These are phyloP conservation scores for Plenodomus lindquistii DNA, from an alignment of 2,329 filamentous ascomycete genomes.

Conservation along the genomic window DNA sequence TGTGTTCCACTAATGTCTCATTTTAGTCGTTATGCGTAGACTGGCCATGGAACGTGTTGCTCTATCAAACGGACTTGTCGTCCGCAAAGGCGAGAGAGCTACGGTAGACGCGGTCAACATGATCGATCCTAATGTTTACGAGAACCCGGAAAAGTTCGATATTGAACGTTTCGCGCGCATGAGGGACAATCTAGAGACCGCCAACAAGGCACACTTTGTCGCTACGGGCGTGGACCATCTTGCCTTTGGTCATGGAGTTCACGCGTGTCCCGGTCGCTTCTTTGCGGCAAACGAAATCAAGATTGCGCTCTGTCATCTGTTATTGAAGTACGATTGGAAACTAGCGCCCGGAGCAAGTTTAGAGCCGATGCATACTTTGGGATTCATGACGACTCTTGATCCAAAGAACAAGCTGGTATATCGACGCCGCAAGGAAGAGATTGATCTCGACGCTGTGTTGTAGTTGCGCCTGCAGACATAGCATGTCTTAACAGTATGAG, in stretches of 20 bases:
- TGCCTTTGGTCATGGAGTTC: conserved; percentile 16
- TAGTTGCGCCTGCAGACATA: too few relatives aligned
- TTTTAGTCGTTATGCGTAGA: not conserved
- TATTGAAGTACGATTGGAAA: conserved; percentile 19
- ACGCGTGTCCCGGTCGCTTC: conserved; percentile 22
- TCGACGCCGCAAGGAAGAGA: not conserved
- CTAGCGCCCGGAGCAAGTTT: not conserved
- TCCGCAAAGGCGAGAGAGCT: not conserved
- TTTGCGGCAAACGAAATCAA: conserved; percentile 26
- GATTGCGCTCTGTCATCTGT: conserved; percentile 14
- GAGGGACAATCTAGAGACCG: not conserved
- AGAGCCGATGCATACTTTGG: not conserved
- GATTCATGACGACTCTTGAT: not conserved
- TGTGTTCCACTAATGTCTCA: not conserved
- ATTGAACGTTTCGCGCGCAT: conserved; percentile 1
- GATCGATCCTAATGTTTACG: not conserved
- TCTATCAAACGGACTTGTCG: not conserved
- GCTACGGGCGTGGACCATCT: conserved; percentile 7
- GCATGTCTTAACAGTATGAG: too few relatives aligned
- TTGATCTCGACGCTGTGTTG: too few relatives aligned
- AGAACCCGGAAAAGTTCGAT: not conserved
- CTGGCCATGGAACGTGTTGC: not conserved
- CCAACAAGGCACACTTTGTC: not conserved
- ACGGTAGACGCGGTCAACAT: not conserved
- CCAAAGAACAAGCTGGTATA: not conserved